These are phyloP conservation scores for Sordariomycetes sp. DNA, from an alignment of 2,329 filamentous ascomycete species.

Conservation along the genomic window DNA sequence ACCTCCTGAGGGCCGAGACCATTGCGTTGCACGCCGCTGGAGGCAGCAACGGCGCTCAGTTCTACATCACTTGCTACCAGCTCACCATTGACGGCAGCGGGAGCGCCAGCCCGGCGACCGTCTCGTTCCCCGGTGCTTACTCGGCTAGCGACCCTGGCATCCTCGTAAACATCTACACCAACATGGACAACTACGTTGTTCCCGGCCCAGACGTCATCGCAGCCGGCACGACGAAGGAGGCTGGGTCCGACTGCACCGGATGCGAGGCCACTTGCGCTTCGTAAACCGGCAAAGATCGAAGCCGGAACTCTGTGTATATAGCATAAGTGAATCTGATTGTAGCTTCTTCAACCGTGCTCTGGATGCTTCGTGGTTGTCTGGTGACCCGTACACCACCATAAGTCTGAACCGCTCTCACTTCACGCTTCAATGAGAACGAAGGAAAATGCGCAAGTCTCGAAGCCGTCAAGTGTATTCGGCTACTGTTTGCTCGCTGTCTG, in stretches of 20 bases:
- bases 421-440: no score
- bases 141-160: constrained; percentile 12
- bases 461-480: no score
- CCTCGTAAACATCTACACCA: constrained; percentile 20
- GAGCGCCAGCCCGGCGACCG: constrained; percentile 11
- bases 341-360: no score
- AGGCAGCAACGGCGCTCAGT: constrained; percentile 25
- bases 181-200: constrained; percentile 27
- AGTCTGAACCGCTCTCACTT: no score
- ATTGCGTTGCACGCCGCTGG: constrained; percentile 38
- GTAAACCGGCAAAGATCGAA: neutral
- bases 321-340: no score
- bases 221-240: constrained; percentile 27
- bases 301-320: no score
- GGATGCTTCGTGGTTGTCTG: no score
- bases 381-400: no score
- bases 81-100: constrained; percentile 15
- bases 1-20: constrained; percentile 44
- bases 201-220: constrained; percentile 33
- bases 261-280: constrained; percentile 4
- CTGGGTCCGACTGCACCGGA: constrained; percentile 25
- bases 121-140: constrained; percentile 15
- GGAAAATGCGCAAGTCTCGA: no score
- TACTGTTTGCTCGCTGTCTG: no score
- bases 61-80: constrained; percentile 21